phyloP scores from a whole-genome alignment of 306 rosid species.

The Biancaea sappan region DNA sequence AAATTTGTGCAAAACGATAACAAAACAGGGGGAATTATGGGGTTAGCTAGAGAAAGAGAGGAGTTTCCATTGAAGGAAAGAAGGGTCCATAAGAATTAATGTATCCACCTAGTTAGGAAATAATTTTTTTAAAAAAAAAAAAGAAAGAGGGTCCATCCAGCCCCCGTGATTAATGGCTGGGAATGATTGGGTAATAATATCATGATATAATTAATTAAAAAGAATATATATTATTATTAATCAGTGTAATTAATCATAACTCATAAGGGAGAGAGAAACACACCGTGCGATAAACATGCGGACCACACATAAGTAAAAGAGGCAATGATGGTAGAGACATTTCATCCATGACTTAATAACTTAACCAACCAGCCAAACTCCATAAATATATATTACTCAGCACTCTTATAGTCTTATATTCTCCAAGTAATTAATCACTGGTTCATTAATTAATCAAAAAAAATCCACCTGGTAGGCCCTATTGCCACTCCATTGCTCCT shows the following conservation, averaged over 20 bases:
- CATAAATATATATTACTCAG: slow-evolving; percentile 35
- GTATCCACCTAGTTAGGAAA: slow-evolving; percentile 21
- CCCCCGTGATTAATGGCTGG: slow-evolving; percentile 31
- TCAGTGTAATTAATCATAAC: slow-evolving; percentile 15
- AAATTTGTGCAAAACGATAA: no score
- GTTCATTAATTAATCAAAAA: no score
- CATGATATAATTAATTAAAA: not conserved
- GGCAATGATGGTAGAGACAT: slow-evolving; percentile 64
- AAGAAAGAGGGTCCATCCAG: slow-evolving; percentile 26
- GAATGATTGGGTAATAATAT: not conserved
- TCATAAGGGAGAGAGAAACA: slow-evolving; percentile 25
- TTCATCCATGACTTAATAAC: slow-evolving; percentile 87
- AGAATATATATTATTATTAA: not conserved
- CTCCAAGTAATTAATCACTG: slow-evolving; percentile 41
- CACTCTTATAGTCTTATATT: no score
- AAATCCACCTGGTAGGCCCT: slow-evolving; percentile 59
- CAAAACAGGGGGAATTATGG: no score
- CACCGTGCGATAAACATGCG: slow-evolving; percentile 29
- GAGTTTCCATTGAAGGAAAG: slow-evolving; percentile 33
- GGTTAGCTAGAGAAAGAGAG: not conserved
- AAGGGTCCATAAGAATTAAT: slow-evolving; percentile 30
- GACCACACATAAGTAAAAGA: slow-evolving; percentile 44
- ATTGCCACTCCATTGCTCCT: slow-evolving; percentile 74
- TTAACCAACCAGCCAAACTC: slow-evolving; percentile 78
- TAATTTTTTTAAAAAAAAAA: not conserved